These are phyloP conservation scores for Aspergillus taichungensis DNA, from an alignment of 495 filamentous ascomycete species.

Conservation along the genomic window DNA sequence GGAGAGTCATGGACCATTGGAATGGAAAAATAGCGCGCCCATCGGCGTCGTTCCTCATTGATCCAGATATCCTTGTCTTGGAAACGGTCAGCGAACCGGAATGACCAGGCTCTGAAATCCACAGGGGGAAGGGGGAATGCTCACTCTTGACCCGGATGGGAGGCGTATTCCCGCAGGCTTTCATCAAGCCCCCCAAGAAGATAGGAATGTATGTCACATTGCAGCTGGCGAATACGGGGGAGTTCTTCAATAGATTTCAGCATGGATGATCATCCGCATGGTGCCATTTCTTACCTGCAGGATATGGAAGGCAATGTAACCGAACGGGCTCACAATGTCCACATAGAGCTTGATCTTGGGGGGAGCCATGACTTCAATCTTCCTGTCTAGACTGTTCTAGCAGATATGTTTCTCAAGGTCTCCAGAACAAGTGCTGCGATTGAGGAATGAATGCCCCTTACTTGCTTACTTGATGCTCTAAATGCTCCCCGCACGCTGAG, in stretches of 20 bases:
- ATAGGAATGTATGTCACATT: constrained; percentile 59
- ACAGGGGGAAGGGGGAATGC: constrained; percentile 2
- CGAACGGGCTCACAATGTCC: constrained; percentile 64
- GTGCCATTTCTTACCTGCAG: constrained; percentile 37
- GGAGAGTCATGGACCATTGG: constrained; percentile 45
- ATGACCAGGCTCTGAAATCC: too few species aligned
- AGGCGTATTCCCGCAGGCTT: constrained; percentile 51
- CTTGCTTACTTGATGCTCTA: too few species aligned
- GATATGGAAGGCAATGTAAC: constrained; percentile 58
- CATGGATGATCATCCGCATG: neutral
- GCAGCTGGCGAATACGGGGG: constrained; percentile 49
- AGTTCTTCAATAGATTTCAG: constrained; percentile 37
- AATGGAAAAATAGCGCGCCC: constrained; percentile 49
- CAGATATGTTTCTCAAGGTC: too few species aligned
- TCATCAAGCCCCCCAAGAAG: constrained; percentile 62
- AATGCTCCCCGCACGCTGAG: too few species aligned
- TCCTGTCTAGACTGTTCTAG: neutral
- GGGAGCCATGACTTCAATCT: constrained; percentile 25
- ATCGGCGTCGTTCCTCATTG: constrained; percentile 49
- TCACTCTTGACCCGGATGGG: constrained; percentile 62
- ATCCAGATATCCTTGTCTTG: constrained; percentile 64
- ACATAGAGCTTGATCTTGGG: constrained; percentile 59
- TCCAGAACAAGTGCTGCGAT: too few species aligned
- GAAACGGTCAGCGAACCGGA: too few species aligned
- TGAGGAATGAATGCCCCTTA: too few species aligned